Evolutionary conservation across 164 flowering plant species (phyloP), one percentile per base, ranked within the genome.

Genomic region (Vitis rotundifolia): DNA sequence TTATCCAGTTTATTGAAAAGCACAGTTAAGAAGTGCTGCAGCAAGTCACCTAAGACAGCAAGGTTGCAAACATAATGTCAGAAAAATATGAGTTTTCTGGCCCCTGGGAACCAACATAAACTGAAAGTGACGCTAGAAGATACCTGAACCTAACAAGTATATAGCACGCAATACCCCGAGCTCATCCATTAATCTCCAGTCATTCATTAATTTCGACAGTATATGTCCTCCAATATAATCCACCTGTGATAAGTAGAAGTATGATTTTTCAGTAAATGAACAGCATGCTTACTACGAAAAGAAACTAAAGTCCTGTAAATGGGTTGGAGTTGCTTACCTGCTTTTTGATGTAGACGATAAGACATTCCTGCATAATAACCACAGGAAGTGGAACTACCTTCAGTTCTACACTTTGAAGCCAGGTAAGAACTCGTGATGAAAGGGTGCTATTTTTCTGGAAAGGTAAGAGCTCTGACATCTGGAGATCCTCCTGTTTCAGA

Each of bases 121-220:
- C 19, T 47, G 18, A 61, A 44, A 59, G 31, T 55, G 44, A 18
- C 18, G 11, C 47, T 6, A 58, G 18, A 64, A 66, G 37, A 49
- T 83, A 95, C 99, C 98, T 81, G 99, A 92, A 61, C 98, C 99
- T 70, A 96, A 73, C 78, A 96, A 85, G 82, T 87, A 93, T 72
- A 96, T 89, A 29, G 94, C 92, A 68, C 99, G 95, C 76, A 96
- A 72, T 11, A 92, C 89, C 52, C 86, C 90, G 54, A 96, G 94
- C 79, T 91, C 97, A 75, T 96, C 98, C 87, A 93, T 88, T 87
- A 96, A 80, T 82, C 89, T 86, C 99, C 99, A 96, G 26, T 88
- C 98, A 69, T 82, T 78, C 87, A 96, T 86, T 79, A 96, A 79
- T 76, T 93, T 92, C 26, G 86, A 82, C 78, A 96, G 75, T 69